Base-by-base conservation (phyloP, 129 eudicot genomes). In the Artemisia argyi region DNA sequence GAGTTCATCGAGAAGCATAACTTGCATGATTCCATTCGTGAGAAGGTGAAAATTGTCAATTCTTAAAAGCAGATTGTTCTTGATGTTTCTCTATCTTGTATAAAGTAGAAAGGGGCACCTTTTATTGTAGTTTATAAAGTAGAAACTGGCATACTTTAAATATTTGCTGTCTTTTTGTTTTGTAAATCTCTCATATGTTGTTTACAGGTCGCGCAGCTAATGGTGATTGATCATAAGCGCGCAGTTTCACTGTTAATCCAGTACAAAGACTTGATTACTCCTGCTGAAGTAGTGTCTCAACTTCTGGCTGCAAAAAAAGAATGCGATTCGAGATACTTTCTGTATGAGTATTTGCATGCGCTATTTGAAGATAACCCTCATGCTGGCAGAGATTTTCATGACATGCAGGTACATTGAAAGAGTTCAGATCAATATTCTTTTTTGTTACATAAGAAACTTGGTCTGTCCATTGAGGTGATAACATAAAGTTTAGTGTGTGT, bases 381-480 rank as follows among this genome's bases (percentile, higher is more conserved):
- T 83, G 94, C 96, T 74, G 99, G 99, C 46, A 86, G 80, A 83
- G 96, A 94, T 61, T 94, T 68, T 73, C 99, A 94, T 81, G 99
- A 94, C 81, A 88, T 94, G 96, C 99, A 90, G 99, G 99, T 94
- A 69, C 77, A 56, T 68, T 16, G 52, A 64, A 53, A 65, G 18
- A 66, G 50, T 65, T 61, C 52, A 47, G 78, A 39, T 39, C 46
- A 39, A 7, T 39, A 39, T 39, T 39, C 46, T 14, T 2, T n/a
- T 18, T 3, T 26, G 68, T 39, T 14, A 19, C 26, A 61, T 51
- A 58, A 11, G 17, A 39, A 53, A 17, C 10, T 70, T 79, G 58
- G 65, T 32, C 11, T 15, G 50, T 16, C 39, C 74, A 17, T 13
- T 14, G 28, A 9, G 55, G 73, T 52, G 35, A 52, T 12, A 20